Evolutionary conservation across 2,329 filamentous ascomycete species (phyloP), one percentile per base, ranked within the genome.

Genomic region (Blastomyces gilchristii): DNA sequence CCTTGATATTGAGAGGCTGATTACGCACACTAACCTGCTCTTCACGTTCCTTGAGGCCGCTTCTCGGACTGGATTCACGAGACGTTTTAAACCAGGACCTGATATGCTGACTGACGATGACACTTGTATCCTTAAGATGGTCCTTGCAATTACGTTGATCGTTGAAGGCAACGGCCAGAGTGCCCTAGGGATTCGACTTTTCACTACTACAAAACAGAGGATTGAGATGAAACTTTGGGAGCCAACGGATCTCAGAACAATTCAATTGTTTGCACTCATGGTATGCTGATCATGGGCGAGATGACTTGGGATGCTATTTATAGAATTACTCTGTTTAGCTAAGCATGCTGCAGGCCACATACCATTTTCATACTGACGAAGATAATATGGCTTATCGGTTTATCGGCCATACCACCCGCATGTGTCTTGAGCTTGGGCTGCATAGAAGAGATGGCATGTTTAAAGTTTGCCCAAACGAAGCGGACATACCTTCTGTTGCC

Each of bases 311-410:
- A 31, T n/a, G 14, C 11, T 54, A n/a, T 37, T 28, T 31, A 37
- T 37, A 34, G 2, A 5, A 8, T 7, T 37, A 8, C 18, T 57
- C 8, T 31, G 5, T 31, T 47, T 59, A 47, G 49, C 39, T 54
- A 16, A 62, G 25, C 25, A 25, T 43, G 25, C 34, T 57, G 14
- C 61, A 87, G 85, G 83, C 83, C 60, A 87, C 85, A 65, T 97
- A 91, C 74, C 84, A 93, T 67, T 97, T 95, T 71, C 85, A 96
- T 60, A 86, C 85, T 49, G 91, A 93, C 68, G 90, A 96, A 66
- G 92, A 97, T 73, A 82, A 88, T 2, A 82, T 94, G 61, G 89
- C 91, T 0, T 97, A 93, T 87, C 85, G 92, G 14, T 82, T 94
- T 54, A 92, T 95, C 72, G 92, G 92, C 1, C 82, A 95, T 65